Evolutionary conservation across 768 basidiomycete species (phyloP), one percentile per base, ranked within the genome.

Genomic region (Russula olivacea): DNA sequence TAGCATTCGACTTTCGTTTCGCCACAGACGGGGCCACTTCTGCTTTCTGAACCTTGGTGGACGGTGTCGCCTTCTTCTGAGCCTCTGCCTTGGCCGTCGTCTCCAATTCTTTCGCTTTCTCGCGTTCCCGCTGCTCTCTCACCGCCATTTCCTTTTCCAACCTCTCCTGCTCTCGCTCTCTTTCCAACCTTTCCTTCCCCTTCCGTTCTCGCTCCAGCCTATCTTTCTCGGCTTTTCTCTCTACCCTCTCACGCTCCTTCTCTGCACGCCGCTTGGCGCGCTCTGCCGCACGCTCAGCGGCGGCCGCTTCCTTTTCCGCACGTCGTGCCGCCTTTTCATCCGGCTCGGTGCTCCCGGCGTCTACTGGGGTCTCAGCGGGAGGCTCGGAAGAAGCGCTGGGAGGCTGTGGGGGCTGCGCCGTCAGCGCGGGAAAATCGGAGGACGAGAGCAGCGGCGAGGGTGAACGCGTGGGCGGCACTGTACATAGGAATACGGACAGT

Each of bases 361-460:
- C 59, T n/a, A 28, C 23, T n/a, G 48, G 47, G 19, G 23, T 36
- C 55, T 68, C 65, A 68, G 38, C 65, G 65, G 58, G 61, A 55
- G 48, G 65, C 32, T 66, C 69, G 51, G 70, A 65, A 41, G 74
- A 71, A 19, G 73, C 62, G 43, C 73, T 73, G 49, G 74, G 69
- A 63, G 67, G 59, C 60, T 70, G 68, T 66, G 72, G 72, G 48
- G 66, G 63, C 73, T 69, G 75, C 65, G 71, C 77, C 66, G 80
- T 75, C 63, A 92, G 77, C 41, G 89, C 88, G 58, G 89, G 91
- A 72, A 92, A 92, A 73, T 92, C 91, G 71, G 82, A 76, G 45
- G 83, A 76, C 65, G 89, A 89, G 59, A 91, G 71, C 53, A 74
- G 72, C 56, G 79, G 79, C 60, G 79, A 76, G 40, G 69, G 66